These are phyloP conservation scores for Coemansia sp. DNA, from an alignment of 192 early-diverging fungal genomes.

Conservation along the genomic window DNA sequence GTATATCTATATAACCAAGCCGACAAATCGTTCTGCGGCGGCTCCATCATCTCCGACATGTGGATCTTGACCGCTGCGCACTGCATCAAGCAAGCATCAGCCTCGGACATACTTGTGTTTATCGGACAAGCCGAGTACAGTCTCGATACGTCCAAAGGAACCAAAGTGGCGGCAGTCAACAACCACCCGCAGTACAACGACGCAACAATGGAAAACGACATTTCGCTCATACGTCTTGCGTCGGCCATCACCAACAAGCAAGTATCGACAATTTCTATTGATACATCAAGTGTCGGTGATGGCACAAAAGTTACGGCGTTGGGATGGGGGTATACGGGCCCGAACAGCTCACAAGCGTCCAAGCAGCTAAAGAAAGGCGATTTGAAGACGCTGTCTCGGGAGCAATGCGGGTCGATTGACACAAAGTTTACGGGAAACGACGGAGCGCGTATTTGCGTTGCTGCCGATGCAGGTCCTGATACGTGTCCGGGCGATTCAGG, in stretches of 20 bases:
- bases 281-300: constrained; percentile 27
- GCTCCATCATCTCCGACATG: constrained; percentile 45
- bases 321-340: constrained; percentile 53
- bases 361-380: constrained; percentile 40
- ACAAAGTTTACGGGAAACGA: constrained; percentile 49
- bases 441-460: constrained; percentile 47
- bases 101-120: constrained; percentile 29
- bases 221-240: constrained; percentile 44
- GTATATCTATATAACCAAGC: constrained; percentile 40
- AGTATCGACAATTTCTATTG: constrained; percentile 27
- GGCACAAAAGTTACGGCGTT: constrained; percentile 40
- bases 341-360: constrained; percentile 24
- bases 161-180: constrained; percentile 24
- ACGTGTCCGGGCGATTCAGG: constrained; percentile 58
- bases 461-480: constrained; percentile 36
- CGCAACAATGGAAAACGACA: constrained; percentile 50
- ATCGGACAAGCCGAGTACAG: constrained; percentile 37
- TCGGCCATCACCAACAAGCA: constrained; percentile 15
- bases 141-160: constrained; percentile 30
- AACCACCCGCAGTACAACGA: constrained; percentile 56
- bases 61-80: constrained; percentile 58
- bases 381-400: constrained; percentile 25
- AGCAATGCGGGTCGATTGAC: constrained; percentile 39
- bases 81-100: constrained; percentile 42
- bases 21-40: constrained; percentile 48